Conservation (phyloP, 495 filamentous ascomycete species). For the Daldinia decipiens region DNA sequence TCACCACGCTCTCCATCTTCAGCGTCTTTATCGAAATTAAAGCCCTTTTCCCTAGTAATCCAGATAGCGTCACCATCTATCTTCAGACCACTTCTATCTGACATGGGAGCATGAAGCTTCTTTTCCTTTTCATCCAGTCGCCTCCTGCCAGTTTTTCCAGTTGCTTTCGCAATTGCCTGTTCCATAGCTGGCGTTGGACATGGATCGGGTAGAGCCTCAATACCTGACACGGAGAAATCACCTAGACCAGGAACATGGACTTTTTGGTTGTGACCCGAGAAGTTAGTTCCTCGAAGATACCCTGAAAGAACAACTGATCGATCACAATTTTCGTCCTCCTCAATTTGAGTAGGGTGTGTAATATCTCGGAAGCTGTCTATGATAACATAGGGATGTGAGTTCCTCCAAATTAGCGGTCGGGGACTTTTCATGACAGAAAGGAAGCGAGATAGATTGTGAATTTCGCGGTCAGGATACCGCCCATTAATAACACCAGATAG, state of each 20-base stretch:
- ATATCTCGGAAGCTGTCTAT: conserved; percentile 94
- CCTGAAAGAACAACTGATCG: conserved; percentile 91
- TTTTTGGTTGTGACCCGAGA: conserved; percentile 83
- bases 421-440: conserved; percentile 99
- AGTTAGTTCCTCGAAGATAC: conserved; percentile 95
- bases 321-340: conserved; percentile 88
- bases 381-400: conserved; percentile 91
- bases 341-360: conserved; percentile 89
- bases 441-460: conserved; percentile 94
- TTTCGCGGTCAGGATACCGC: conserved; percentile 93
- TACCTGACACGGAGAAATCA: conserved; percentile 84
- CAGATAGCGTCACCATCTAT: conserved; percentile 68
- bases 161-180: conserved; percentile 80
- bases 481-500: conserved; percentile 95
- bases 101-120: conserved; percentile 95
- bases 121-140: conserved; percentile 95
- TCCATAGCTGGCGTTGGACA: conserved; percentile 94
- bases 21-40: conserved; percentile 79
- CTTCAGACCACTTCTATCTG: conserved; percentile 90
- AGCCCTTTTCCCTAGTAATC: conserved; percentile 67
- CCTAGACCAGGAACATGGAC: conserved; percentile 95
- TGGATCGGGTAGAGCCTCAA: conserved; percentile 90
- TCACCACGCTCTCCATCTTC: conserved; percentile 79
- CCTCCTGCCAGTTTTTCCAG: conserved; percentile 78
- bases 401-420: conserved; percentile 93